Evolutionary conservation across 2,329 filamentous ascomycete species (phyloP), one percentile per base, ranked within the genome.

Genomic region (Beauveria varroae): DNA sequence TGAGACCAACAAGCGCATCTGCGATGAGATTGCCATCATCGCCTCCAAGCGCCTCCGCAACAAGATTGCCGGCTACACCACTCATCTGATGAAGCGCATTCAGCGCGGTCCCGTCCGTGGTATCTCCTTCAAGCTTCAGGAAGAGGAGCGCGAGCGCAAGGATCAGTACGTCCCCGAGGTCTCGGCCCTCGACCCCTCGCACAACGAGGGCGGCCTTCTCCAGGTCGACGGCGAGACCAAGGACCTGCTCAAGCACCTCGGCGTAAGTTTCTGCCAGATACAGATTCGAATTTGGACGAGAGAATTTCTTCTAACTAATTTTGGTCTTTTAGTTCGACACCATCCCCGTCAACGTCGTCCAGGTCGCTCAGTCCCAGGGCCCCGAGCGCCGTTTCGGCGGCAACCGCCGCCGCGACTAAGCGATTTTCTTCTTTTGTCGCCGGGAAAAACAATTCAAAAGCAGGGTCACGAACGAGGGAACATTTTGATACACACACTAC

Each of bases 61-160:
- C 89, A 99, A 99, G 91, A 96, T 96, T 83, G 93, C 95, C 75
- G 95, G 95, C 74, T 98, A 96, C 88, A 96, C 93, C 74, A 98
- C 95, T 70, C 92, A 96, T 78, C 79, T 96, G 81, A 99, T 99
- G 96, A 98, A 98, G 89, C 95, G 95, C 81, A 99, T 99, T 74
- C 95, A 98, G 86, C 92, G 95, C 79, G 95, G 95, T 69, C 95
- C 95, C 69, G 95, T 99, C 81, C 96, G 95, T 74, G 95, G 95
- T 85, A 99, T 99, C 83, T 99, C 96, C 81, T 99, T 99, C 93
- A 99, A 99, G 88, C 91, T 99, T 65, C 95, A 99, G 84, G 95
- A 99, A 85, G 95, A 99, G 86, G 95, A 99, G 89, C 91, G 95
- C 86, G 95, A 99, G 85, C 90, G 95, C 79, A 99, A 99, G 90